Evolutionary conservation across 257 asterid species (phyloP).

Genomic region (Solanum habrochaites): DNA sequence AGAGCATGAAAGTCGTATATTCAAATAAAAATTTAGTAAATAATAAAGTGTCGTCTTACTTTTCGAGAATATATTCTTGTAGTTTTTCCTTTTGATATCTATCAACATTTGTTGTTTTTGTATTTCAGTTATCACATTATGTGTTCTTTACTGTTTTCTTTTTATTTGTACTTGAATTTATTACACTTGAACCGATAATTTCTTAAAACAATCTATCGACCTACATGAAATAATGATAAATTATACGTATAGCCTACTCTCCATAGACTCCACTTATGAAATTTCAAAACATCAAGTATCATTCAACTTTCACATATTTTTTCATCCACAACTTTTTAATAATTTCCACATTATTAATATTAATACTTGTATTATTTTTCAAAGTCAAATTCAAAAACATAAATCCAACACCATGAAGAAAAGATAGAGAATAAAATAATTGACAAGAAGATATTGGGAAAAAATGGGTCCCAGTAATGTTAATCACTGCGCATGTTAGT

Average conservation of each 20-base stretch:
- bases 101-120: background rate
- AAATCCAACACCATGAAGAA: background rate
- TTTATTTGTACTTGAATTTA: background rate
- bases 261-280: background rate
- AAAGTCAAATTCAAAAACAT: background rate
- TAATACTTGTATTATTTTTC: background rate
- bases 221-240: background rate
- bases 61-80: background rate
- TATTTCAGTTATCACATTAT: background rate
- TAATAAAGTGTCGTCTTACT: background rate
- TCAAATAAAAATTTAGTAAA: too few relatives aligned
- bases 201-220: background rate
- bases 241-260: rapidly evolving
- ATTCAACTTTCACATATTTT: background rate
- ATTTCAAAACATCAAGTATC: background rate
- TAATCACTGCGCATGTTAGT: conserved; percentile 52
- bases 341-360: background rate
- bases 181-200: background rate
- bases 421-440: background rate
- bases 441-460: background rate
- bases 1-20: background rate
- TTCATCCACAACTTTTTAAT: background rate
- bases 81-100: background rate
- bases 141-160: background rate
- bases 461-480: background rate